Base-by-base conservation (phyloP, 106 monocot genomes). In the Phalaenopsis aphrodite region DNA sequence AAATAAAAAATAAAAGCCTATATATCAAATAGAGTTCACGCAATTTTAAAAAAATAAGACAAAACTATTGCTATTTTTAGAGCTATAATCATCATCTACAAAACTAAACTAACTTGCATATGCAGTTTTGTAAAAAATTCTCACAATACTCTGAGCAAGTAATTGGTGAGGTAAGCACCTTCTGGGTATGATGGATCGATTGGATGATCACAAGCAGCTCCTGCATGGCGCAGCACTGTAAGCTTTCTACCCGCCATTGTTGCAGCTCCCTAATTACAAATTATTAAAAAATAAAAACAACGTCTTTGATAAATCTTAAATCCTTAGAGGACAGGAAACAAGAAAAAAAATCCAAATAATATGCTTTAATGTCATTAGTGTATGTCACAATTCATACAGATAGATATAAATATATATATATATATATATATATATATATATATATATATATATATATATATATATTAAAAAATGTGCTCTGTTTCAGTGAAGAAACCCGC, bases 181-280 rank as follows among this genome's bases (percentile, higher is more conserved):
- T 97, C 94, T 21, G 87, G 94, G 66, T 97, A 97, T 23, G 94
- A 85, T 1, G 90, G 96, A 69, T 94, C 92, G 5, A 97, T 84
- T 4, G 96, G 92, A 85, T 97, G 94, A 84, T 97, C 96, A 77
- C 88, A 94, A 65, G 86, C 94, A 23, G 94, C 96, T 77, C 96
- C 96, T 16, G 90, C 85, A 78, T 94, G 87, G 55, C 92, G 90
- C 12, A 97, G 82, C 47, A 97, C 87, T 42, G 92, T 92, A 77
- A 97, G 90, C 82, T 83, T 94, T 85, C 92, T 88, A 18, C 87
- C 90, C 19, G 87, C 88, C 83, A 86, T 87, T 42, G 87, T 85
- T 69, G 96, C 96, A 75, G 94, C 96, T 82, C 87, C 88, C 94
- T 94, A 83, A 48, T 84, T 21, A 58, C 9, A 61, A 64, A 21